phyloP scores from a whole-genome alignment of 352 stramenopile genomes.

The Hyphochytrium catenoides region DNA sequence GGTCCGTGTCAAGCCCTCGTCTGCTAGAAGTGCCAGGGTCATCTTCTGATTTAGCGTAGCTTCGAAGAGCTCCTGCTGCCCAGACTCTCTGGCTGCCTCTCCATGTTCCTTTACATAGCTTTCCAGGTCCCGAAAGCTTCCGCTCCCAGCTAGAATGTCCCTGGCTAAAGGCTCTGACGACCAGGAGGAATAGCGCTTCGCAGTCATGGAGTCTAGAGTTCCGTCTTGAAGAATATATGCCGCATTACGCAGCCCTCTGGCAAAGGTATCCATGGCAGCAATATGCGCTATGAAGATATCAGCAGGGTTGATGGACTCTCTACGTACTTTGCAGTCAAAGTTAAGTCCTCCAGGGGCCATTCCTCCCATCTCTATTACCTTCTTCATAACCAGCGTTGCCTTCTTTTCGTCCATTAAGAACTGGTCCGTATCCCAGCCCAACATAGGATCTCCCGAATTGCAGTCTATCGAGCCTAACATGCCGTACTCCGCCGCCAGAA shows the following conservation, averaged over 20 bases:
- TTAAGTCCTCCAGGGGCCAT: conserved; percentile 42
- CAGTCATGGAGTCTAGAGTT: conserved; percentile 19
- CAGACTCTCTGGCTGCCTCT: too few species aligned
- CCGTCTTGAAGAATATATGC: conserved; percentile 34
- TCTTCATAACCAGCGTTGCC: conserved; percentile 37
- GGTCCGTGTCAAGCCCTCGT: too few species aligned
- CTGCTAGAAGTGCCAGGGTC: too few species aligned
- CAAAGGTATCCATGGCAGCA: conserved; percentile 56
- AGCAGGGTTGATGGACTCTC: conserved; percentile 38
- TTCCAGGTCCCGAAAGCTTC: too few species aligned
- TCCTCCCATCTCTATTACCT: conserved; percentile 40
- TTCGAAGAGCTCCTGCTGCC: too few species aligned
- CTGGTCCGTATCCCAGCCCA: conserved; percentile 54
- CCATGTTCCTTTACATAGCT: too few species aligned
- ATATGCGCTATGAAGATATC: conserved; percentile 65
- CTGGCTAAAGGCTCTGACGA: conserved; percentile 16
- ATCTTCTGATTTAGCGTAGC: too few species aligned
- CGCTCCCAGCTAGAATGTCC: too few species aligned
- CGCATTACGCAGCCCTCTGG: conserved; percentile 30
- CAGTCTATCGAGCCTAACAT: conserved; percentile 61
- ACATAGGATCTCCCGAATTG: conserved; percentile 36
- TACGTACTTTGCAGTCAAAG: conserved; percentile 57
- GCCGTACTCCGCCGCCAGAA: conserved; percentile 28
- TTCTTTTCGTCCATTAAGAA: conserved; percentile 55
- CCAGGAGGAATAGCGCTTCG: conserved; percentile 37